These are phyloP conservation scores for Stereum hirsutum DNA, from an alignment of 1,284 basidiomycete genomes.

Conservation along the genomic window DNA sequence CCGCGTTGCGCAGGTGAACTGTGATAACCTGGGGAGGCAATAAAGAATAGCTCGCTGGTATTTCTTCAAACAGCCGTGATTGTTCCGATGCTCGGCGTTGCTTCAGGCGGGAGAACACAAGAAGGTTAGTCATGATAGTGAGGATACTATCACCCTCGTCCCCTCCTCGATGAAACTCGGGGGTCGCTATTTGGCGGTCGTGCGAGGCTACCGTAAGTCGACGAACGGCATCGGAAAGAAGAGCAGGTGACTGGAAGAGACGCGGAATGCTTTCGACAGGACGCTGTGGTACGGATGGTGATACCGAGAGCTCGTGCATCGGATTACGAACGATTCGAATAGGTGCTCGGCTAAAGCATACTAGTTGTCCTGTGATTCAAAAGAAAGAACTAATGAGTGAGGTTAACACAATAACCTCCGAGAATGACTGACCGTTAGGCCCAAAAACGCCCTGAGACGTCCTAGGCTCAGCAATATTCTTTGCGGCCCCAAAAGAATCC, in stretches of 20 bases:
- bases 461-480: conserved; percentile 73
- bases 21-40: conserved; percentile 43
- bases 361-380: conserved; percentile 79
- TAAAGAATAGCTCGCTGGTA: conserved; percentile 25
- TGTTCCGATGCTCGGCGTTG: conserved; percentile 25
- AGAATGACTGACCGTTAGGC: conserved; percentile 54
- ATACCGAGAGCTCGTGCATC: conserved; percentile 37
- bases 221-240: conserved; percentile 60
- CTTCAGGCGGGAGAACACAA: conserved; percentile 50
- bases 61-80: conserved; percentile 23
- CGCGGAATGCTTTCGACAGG: conserved; percentile 24
- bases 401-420: not conserved
- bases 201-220: conserved; percentile 49
- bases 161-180: conserved; percentile 32
- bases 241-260: conserved; percentile 52
- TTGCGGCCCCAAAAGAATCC: conserved; percentile 47
- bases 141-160: conserved; percentile 46
- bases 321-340: conserved; percentile 58
- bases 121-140: conserved; percentile 65
- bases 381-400: not conserved
- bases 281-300: conserved; percentile 29
- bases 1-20: conserved; percentile 59
- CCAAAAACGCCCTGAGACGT: conserved; percentile 81
- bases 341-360: conserved; percentile 78
- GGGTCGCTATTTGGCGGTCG: conserved; percentile 31